Evolutionary conservation across 257 asterid species (phyloP).

Genomic region (Gentiana straminea): DNA sequence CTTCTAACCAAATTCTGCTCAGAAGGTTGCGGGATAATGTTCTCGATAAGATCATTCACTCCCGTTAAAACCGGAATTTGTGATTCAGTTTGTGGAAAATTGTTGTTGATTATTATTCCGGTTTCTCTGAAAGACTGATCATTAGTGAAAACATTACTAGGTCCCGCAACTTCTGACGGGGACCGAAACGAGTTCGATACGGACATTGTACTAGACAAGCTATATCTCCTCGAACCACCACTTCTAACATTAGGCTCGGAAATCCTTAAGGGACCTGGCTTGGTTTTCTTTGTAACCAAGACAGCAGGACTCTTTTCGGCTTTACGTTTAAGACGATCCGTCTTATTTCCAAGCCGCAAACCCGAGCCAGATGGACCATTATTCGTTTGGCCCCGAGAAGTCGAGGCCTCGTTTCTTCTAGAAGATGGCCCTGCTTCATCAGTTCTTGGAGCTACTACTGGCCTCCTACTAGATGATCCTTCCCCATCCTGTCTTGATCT

Average conservation of each 20-base stretch:
- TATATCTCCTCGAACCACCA: neutral
- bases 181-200: neutral
- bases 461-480: slow-evolving; percentile 9
- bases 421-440: slow-evolving; percentile 11
- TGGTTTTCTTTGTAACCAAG: slow-evolving; percentile 17
- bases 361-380: neutral
- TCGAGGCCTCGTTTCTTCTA: slow-evolving; percentile 21
- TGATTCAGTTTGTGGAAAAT: neutral
- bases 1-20: slow-evolving; percentile 10
- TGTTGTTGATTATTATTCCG: slow-evolving; percentile 1
- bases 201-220: neutral
- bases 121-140: neutral
- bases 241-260: slow-evolving; percentile 12
- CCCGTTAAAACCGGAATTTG: neutral
- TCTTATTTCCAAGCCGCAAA: slow-evolving; percentile 11
- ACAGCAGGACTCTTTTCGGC: slow-evolving; percentile 16
- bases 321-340: slow-evolving; percentile 20
- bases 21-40: neutral
- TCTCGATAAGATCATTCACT: slow-evolving; percentile 5
- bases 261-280: slow-evolving; percentile 15
- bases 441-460: slow-evolving; percentile 13
- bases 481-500: slow-evolving; percentile 29
- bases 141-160: neutral
- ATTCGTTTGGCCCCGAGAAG: slow-evolving; percentile 12
- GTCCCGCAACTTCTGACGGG: slow-evolving; percentile 2